Evolutionary conservation across 768 basidiomycete genomes (phyloP), one percentile per base, ranked within the genome.

Genomic region (Kockovaella imperatae): DNA sequence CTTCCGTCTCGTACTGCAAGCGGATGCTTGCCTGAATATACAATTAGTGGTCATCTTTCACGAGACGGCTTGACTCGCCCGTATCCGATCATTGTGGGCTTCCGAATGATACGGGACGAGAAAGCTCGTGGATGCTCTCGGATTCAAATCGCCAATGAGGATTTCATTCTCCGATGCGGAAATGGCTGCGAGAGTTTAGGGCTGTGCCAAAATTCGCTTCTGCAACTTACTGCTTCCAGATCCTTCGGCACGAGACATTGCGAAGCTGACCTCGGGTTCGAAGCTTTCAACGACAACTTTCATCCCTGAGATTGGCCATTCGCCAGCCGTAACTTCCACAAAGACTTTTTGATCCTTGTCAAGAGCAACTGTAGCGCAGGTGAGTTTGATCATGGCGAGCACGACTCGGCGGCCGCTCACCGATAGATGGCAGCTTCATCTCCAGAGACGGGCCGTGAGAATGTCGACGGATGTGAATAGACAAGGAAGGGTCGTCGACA

Each of bases 1-100:
- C 49, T 1, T 43, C 55, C 0, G 86, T 85, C 5, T 69, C 74
- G 68, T 95, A 97, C 42, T 82, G 79, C 15, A 84, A 77, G 28
- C 77, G 75, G 34, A 84, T 65, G 10, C 75, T 75, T 24, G 89
- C 77, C 83, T 83, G 81, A 5, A 29, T 8, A 2, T 17, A 13
- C 36, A 24, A 26, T 26, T 35, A 28, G 25, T n/a, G 10, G 25
- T 3, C 23, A n/a, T 17, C 5, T 50, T 21, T 8, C 23, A 30
- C n/a, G 29, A 36, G 26, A 40, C 17, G 18, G 29, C 47, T 46
- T 7, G 50, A 39, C 3, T 42, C 52, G 2, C 77, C 72, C 13
- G 82, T 59, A 45, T 83, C 75, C 20, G 50, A 44, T 31, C 72
- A 58, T 1, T 60, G 52, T n/a, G 51, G 15, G 1, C 70, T 70